These are phyloP conservation scores for Yamadazyma nakazawae DNA, from an alignment of 805 yeast species.

Conservation along the genomic window DNA sequence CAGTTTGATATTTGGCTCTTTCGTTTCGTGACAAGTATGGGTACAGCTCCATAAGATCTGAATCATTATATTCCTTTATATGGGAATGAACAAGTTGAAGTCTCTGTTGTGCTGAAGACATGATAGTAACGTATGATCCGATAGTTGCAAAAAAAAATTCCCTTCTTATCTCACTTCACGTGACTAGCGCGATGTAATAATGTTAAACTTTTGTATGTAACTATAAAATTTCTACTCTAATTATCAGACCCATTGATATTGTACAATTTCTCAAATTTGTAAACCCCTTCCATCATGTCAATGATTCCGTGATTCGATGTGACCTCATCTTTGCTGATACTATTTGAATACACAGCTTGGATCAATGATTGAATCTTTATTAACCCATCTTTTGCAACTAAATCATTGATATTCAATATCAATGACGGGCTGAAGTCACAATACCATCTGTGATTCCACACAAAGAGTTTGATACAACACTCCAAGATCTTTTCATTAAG, in stretches of 20 bases:
- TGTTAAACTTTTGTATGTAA: neutral
- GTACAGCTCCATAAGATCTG: constrained; percentile 11
- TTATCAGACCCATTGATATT: constrained; percentile 43
- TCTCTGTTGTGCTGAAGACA: constrained; percentile 7
- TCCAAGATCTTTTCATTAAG: constrained; percentile 62
- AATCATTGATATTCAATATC: constrained; percentile 50
- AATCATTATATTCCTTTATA: constrained; percentile 4
- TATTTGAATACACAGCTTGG: constrained; percentile 56
- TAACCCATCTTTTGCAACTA: constrained; percentile 74
- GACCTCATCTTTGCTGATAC: constrained; percentile 14
- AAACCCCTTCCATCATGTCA: constrained; percentile 52
- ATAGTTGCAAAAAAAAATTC: constrained; percentile 4
- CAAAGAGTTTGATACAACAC: constrained; percentile 69
- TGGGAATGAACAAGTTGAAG: constrained; percentile 12
- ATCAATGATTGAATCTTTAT: constrained; percentile 73
- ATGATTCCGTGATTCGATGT: constrained; percentile 44
- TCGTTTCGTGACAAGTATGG: constrained; percentile 9
- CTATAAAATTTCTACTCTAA: constrained; percentile 10
- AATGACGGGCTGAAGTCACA: constrained; percentile 78
- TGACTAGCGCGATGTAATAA: neutral
- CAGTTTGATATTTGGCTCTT: constrained; percentile 4
- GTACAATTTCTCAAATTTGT: constrained; percentile 46
- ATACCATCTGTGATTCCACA: constrained; percentile 99
- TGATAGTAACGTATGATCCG: neutral
- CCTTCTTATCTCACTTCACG: constrained; percentile 6